Conservation (phyloP, 2,329 filamentous ascomycete genomes). For the Botrytis cinerea region DNA sequence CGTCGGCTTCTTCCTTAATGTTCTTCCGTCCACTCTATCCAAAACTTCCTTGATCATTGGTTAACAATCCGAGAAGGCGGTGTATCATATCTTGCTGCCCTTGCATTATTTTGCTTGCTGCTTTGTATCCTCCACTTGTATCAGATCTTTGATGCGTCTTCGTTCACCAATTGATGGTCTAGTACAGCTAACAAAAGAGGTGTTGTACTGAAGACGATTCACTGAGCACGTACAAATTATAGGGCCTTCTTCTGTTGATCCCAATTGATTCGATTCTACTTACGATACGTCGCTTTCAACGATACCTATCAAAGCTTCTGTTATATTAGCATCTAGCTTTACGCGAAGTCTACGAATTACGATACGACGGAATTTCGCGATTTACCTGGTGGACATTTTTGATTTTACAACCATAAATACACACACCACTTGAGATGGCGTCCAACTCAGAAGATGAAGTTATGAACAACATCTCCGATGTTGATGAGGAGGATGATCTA, state of each 20-base stretch:
- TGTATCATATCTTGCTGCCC: not conserved
- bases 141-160: not conserved
- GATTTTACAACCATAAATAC: not conserved
- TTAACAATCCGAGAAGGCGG: constrained; percentile 12
- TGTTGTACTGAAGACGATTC: not conserved
- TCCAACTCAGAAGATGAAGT: constrained; percentile 39
- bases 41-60: constrained; percentile 19
- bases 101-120: not conserved
- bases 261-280: not conserved
- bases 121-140: not conserved
- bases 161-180: constrained; percentile 1
- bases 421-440: constrained; percentile 26
- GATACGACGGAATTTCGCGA: not conserved
- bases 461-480: constrained; percentile 49
- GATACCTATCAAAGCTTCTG: not conserved
- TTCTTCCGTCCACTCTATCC: constrained; percentile 14
- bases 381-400: not conserved
- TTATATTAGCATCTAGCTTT: not conserved
- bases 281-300: not conserved
- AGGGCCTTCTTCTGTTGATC: not conserved
- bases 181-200: not conserved
- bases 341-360: constrained; percentile 3
- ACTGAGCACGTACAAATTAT: not conserved
- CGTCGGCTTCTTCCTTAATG: constrained; percentile 19
- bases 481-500: constrained; percentile 57